A percentile compares a stretch with the other conserved stretches of the same genome.
These are phyloP conservation scores for Podaxis sp. DNA, from an alignment of 768 basidiomycete genomes.

Conservation along the genomic window DNA sequence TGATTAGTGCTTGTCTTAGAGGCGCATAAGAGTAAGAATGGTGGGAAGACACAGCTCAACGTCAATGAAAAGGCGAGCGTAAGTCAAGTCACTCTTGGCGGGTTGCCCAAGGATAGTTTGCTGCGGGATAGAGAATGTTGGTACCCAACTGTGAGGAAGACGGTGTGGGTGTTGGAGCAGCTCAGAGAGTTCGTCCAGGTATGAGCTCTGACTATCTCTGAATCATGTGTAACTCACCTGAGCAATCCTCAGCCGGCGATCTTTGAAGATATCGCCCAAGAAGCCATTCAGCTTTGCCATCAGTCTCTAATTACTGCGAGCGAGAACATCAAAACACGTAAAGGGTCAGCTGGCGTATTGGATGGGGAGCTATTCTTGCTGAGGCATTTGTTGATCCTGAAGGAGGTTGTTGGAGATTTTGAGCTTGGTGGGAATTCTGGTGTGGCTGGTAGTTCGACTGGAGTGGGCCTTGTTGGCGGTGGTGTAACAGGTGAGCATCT, in stretches of 20 bases:
- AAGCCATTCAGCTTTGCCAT: slow-evolving; percentile 81
- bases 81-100: slow-evolving; percentile 43
- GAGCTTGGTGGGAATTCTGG: slow-evolving; percentile 48
- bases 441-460: slow-evolving; percentile 17
- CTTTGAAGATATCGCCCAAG: slow-evolving; percentile 95
- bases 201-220: background rate
- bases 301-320: slow-evolving; percentile 77
- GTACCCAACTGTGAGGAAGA: slow-evolving; percentile 89
- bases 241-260: slow-evolving; percentile 70
- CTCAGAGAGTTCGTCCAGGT: slow-evolving; percentile 93
- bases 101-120: slow-evolving; percentile 26
- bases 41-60: background rate
- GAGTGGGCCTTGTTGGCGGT: slow-evolving; percentile 23
- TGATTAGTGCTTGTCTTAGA: background rate
- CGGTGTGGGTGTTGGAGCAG: slow-evolving; percentile 89
- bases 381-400: slow-evolving; percentile 86
- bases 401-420: slow-evolving; percentile 78
- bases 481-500: slow-evolving; percentile 55
- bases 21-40: slow-evolving; percentile 3
- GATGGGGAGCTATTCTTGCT: slow-evolving; percentile 89
- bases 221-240: background rate
- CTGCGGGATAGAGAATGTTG: slow-evolving; percentile 80
- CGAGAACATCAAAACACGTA: slow-evolving; percentile 55
- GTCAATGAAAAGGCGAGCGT: slow-evolving; percentile 63
- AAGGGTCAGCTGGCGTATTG: slow-evolving; percentile 46